phyloP scores from a whole-genome alignment of 129 eudicot genomes.

The Mikania micrantha region DNA sequence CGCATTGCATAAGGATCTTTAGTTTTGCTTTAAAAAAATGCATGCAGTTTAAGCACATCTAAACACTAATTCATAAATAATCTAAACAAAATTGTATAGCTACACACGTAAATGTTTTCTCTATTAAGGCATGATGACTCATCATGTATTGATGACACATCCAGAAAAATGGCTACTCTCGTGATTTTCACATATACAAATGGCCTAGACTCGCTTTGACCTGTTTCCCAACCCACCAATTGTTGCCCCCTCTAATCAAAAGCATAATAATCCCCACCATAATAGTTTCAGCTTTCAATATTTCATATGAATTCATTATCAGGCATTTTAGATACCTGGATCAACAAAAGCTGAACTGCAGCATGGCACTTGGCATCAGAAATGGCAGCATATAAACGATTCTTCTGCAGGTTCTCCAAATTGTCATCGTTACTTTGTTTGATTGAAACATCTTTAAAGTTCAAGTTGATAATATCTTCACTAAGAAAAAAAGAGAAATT shows the following conservation, averaged over 20 bases:
- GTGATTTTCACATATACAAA: background rate
- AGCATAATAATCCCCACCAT: background rate
- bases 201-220: background rate
- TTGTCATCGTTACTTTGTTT: slow-evolving; percentile 37
- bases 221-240: background rate
- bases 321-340: slow-evolving; percentile 56
- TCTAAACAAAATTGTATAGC: too few species aligned
- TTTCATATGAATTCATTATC: background rate
- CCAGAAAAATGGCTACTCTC: too few species aligned
- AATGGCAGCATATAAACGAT: slow-evolving; percentile 51
- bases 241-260: too few species aligned
- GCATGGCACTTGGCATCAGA: slow-evolving; percentile 85
- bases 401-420: slow-evolving; percentile 39
- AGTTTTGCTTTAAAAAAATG: too few species aligned
- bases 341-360: slow-evolving; percentile 77
- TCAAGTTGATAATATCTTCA: slow-evolving; percentile 32
- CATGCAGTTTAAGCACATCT: too few species aligned
- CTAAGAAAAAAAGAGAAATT: slow-evolving; percentile 50
- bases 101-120: too few species aligned
- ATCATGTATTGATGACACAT: too few species aligned
- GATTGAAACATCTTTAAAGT: slow-evolving; percentile 39
- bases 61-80: too few species aligned
- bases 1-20: too few species aligned
- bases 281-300: background rate
- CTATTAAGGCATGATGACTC: too few species aligned